Evolutionary conservation across 805 yeast species (phyloP).

Genomic region (Starmerella floricola): DNA sequence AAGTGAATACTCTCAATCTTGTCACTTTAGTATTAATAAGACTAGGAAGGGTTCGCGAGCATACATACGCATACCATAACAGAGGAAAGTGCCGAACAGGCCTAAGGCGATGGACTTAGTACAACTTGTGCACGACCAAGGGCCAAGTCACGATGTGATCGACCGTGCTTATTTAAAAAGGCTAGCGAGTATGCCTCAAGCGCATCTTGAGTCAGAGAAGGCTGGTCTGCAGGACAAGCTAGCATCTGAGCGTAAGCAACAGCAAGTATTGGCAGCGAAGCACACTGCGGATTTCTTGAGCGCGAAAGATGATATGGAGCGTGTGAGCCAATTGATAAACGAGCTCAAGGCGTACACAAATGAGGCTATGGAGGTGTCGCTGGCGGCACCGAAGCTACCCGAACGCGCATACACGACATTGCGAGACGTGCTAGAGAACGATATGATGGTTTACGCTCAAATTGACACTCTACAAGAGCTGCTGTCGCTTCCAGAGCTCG

Average conservation of each 20-base stretch:
- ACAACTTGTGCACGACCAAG: neutral
- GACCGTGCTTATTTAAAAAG: slow-evolving; percentile 17
- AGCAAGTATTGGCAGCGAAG: slow-evolving; percentile 7
- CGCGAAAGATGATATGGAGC: slow-evolving; percentile 13
- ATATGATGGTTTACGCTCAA: slow-evolving; percentile 34
- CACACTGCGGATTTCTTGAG: slow-evolving; percentile 16
- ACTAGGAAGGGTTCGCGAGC: too few relatives aligned
- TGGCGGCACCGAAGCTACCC: slow-evolving; percentile 18
- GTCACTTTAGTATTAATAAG: too few relatives aligned
- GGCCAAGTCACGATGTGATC: neutral
- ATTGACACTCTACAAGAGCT: slow-evolving; percentile 65
- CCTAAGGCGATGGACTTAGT: neutral
- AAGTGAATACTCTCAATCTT: too few relatives aligned
- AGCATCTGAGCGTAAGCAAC: slow-evolving; percentile 3
- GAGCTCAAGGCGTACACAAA: slow-evolving; percentile 8
- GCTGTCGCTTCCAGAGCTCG: slow-evolving; percentile 70
- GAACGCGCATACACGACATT: slow-evolving; percentile 16
- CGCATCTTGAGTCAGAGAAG: slow-evolving; percentile 15
- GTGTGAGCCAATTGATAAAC: slow-evolving; percentile 5
- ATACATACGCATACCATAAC: too few relatives aligned
- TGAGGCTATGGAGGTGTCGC: slow-evolving; percentile 16
- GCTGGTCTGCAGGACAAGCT: slow-evolving; percentile 7
- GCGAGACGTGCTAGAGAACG: slow-evolving; percentile 29
- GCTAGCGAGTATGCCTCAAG: slow-evolving; percentile 17
- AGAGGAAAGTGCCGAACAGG: too few relatives aligned